Evolutionary conservation across 2,329 filamentous ascomycete species (phyloP).

Genomic region (Emericellopsis cladophorae): DNA sequence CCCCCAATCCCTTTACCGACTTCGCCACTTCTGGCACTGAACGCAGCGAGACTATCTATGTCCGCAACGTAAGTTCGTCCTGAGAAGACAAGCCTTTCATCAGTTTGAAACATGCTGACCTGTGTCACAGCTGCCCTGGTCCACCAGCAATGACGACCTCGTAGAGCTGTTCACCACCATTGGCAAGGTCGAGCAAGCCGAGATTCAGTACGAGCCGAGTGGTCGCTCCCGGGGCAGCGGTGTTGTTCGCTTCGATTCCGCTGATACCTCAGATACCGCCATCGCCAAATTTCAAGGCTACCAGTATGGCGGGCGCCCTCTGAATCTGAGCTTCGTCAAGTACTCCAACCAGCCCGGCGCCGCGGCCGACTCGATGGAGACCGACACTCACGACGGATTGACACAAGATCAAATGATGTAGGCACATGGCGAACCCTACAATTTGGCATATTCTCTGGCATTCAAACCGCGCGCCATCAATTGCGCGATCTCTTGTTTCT

Average conservation of each 20-base stretch:
- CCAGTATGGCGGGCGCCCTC: slow-evolving; percentile 88
- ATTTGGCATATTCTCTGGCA: no score
- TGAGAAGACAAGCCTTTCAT: not conserved
- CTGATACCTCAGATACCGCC: slow-evolving; percentile 78
- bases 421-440: slow-evolving; percentile 1
- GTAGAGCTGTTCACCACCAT: slow-evolving; percentile 96
- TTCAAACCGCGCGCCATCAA: no score
- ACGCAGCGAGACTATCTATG: slow-evolving; percentile 74
- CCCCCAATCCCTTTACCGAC: slow-evolving; percentile 89
- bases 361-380: slow-evolving; percentile 64
- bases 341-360: slow-evolving; percentile 58
- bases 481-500: no score
- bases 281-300: slow-evolving; percentile 98
- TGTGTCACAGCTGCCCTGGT: slow-evolving; percentile 72
- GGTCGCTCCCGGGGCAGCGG: slow-evolving; percentile 89
- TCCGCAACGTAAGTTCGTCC: slow-evolving; percentile 71
- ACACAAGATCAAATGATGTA: slow-evolving; percentile 99
- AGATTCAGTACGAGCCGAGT: slow-evolving; percentile 97
- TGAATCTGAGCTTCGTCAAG: slow-evolving; percentile 88
- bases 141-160: slow-evolving; percentile 94
- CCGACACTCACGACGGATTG: slow-evolving; percentile 58
- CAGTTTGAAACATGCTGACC: not conserved
- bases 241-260: slow-evolving; percentile 83
- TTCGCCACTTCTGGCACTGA: slow-evolving; percentile 80
- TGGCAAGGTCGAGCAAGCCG: slow-evolving; percentile 94